phyloP scores from a whole-genome alignment of 2,329 filamentous ascomycete species.

The Blastomyces parvus region DNA sequence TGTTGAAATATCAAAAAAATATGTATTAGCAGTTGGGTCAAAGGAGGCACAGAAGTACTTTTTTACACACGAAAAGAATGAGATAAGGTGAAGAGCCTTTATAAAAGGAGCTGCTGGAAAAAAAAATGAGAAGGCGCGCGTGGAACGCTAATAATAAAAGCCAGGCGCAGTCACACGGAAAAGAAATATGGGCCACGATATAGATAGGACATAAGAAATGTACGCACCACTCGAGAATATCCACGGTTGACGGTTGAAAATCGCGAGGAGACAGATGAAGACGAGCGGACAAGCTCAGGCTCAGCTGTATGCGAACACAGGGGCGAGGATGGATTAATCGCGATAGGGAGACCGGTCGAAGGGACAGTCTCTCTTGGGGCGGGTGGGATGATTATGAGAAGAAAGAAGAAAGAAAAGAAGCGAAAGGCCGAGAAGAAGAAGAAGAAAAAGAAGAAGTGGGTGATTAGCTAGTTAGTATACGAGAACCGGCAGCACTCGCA shows the following conservation, averaged over 20 bases:
- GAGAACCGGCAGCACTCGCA: background rate
- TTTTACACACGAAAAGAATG: background rate
- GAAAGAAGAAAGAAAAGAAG: background rate
- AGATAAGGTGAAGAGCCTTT: background rate
- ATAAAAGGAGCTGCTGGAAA: too few relatives aligned
- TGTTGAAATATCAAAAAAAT: constrained; percentile 3
- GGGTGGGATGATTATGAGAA: background rate
- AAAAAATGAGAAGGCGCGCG: background rate
- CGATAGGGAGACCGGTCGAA: background rate
- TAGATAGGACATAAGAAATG: background rate
- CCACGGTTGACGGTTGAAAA: background rate
- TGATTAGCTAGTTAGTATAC: background rate
- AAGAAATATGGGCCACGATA: background rate
- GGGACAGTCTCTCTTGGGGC: background rate
- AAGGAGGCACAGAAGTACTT: background rate
- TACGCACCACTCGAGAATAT: constrained; percentile 17
- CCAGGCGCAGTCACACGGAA: background rate
- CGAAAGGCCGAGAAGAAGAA: background rate
- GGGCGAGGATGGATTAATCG: background rate
- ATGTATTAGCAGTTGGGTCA: constrained; percentile 9
- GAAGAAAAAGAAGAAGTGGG: background rate
- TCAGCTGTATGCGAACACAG: constrained; percentile 1
- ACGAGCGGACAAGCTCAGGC: background rate
- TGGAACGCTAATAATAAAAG: background rate
- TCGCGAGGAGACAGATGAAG: background rate